Evolutionary conservation across 352 stramenopile species (phyloP), one percentile per base, ranked within the genome.

Genomic region (Globisporangium acanthophoron): DNA sequence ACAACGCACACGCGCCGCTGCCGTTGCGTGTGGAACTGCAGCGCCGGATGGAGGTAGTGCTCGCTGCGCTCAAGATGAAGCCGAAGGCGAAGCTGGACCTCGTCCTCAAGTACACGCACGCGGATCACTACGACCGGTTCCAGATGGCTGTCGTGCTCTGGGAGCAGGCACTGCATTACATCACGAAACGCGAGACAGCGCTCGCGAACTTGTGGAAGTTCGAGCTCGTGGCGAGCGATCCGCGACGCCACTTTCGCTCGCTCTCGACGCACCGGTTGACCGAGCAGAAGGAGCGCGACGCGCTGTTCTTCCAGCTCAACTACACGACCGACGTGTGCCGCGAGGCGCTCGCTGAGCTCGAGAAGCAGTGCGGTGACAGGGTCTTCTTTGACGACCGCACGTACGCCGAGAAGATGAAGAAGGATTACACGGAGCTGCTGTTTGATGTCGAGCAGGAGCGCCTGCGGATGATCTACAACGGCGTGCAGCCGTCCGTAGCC

Each of bases 31-130:
- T 73, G 13, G 77, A 91, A 56, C 60, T 88, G 13, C 80, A 91
- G 46, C 65, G 63, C 29, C 73, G 80, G 0, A 85, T 91, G 74
- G 79, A 87, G 54, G 59, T 53, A 0, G 76, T 86, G 16, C 54
- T 91, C 11, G 71, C 64, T 7, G 61, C 59, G 1, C 62, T 91
- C 9, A 62, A 67, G 33, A 62, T 90, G 55, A 71, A 70, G 5
- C 67, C 80, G 4, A 82, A 85, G 51, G 45, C 61, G 2, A 91
- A 91, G 29, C 61, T 88, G 5, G 70, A 80, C 16, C 59, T 88
- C n/a, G 78, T 90, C n/a, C 70, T 90, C 9, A 90, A 88, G 64
- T 90, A 90, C 51, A 90, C 80, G 1, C 71, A 86, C 12, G 65
- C 55, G 0, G 73, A 81, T 33, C 54, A 78, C 51, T 88, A 80